Evolutionary conservation across 306 rosid species (phyloP), one percentile per base, ranked within the genome.

Genomic region (Vigna angularis): DNA sequence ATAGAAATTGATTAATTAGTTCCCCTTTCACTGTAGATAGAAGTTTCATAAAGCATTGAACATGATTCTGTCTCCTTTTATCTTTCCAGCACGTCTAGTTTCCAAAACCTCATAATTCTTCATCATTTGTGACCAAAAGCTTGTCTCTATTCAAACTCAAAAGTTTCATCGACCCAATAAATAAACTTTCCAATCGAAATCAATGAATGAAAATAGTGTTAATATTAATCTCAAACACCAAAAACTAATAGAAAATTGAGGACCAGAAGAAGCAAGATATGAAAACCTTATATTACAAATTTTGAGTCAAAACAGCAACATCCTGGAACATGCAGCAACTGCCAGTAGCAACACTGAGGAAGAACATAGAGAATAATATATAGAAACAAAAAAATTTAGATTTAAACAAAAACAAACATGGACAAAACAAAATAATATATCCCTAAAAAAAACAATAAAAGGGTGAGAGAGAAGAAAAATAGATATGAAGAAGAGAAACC

Each of bases 221-320:
- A 6, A 18, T 38, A 13, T 18, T 20, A 53, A 20, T 45, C 22
- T 17, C 71, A 18, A 40, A 28, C 52, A 66, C 10, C 15, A 4
- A 16, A 14, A 40, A 38, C 26, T 15, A n/a, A 38, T 7, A 9
- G 17, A 64, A 30, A 5, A 13, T 0, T 42, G n/a, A 7, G n/a
- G 24, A 75, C 36, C 40, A 52, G 8, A 48, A 75, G 18, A 68
- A 77, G 17, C 66, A 7, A 68, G 34, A n/a, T 24, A 70, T 4
- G 24, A 30, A 24, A 66, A 38, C 18, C 1, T 58, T 14, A 49
- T 22, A 70, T 47, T 16, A 51, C 73, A 72, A 22, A 24, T 24
- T 62, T 40, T 48, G 53, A 70, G 30, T 70, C 1, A 69, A 70
- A 79, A 50, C 64, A 40, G n/a, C 58, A 79, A 72, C 71, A 62